Evolutionary conservation across 805 yeast genomes (phyloP), one percentile per base, ranked within the genome.

Genomic region (Candida palmyrensis): DNA sequence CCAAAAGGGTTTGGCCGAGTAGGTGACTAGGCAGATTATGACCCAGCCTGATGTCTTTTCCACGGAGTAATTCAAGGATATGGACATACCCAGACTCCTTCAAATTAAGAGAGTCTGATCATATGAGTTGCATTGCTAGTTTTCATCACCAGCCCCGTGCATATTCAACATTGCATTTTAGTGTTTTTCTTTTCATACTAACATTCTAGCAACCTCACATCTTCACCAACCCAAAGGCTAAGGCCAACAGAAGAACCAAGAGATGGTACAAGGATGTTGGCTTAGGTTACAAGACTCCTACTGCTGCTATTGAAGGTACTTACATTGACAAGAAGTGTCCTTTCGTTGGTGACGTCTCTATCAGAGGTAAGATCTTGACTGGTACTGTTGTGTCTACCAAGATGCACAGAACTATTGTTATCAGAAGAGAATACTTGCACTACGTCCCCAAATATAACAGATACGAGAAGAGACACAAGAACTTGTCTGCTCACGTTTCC

Each of bases 291-390:
- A 92, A 92, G 87, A 92, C 98, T 77, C 99, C 99, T 75, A 83
- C 80, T 77, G 75, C 89, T 67, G 98, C 98, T 63, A 85, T 89
- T 75, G 90, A 83, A 69, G 98, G 98, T 73, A 75, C 88, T 61
- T 92, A 92, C 94, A 89, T 92, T 67, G 98, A 83, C 89, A 92
- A 92, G 88, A 92, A 92, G 79, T 92, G 99, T 78, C 99, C 99
- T 71, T 92, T 92, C 79, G 84, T 79, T 58, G 98, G 98, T 74
- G 73, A 71, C 55, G 82, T 92, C 58, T 89, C 97, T 55, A 92
- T 92, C 84, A 88, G 99, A 79, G 99, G 99, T 79, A 89, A 86
- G 79, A 92, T 92, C 70, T 83, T 92, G 71, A 82, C 96, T 57
- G 99, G 99, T 76, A 85, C 95, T 67, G 99, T 92, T 75, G 96